Base-by-base conservation (phyloP, 2,329 filamentous ascomycete genomes). In the Aspergillus sclerotialis region DNA sequence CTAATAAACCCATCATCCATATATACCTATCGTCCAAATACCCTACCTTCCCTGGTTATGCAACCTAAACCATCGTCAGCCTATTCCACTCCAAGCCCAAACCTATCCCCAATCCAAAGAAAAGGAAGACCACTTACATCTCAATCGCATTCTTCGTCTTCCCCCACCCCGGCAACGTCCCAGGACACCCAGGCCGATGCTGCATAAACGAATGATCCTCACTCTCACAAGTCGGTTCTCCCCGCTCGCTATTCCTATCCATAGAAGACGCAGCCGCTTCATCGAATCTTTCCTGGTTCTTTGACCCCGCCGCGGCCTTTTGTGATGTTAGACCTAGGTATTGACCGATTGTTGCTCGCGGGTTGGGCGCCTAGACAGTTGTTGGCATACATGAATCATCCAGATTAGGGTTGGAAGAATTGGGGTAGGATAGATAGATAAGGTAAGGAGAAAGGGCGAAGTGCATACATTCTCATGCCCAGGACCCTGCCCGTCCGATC, bases 161-260 rank as follows among this genome's bases (percentile, higher is more conserved):
- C 5, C 33, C 26, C 56, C 55, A 59, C 8, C 57, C 57, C 13
- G 55, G 55, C 38, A 52, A 43, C 3, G 55, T 49, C 30, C 49
- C 40, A 17, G 43, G 37, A n/a, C 38, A 43, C 5, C 55, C 57
- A 2, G 57, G 48, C 32, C 46, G 51, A 9, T 36, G 35, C 1
- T 36, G 29, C 53, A 52, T 54, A 25, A 60, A 61, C 12, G 43
- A 53, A 29, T 55, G 52, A 32, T 61, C 56, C 33, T 61, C 55
- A n/a, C 32, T 44, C 5, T 44, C 41, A 30, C 49, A 52, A n/a
- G 46, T 45, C 3, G 44, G 43, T 14, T 51, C 39, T 3, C 39
- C 37, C 12, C 28, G 8, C 3, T 36, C 39, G 5, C 33, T 41
- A 13, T 42, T 32, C 0, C 25, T 33, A 5, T 33, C 29, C 7